Evolutionary conservation across 1,284 basidiomycete species (phyloP).

Genomic region (Hymenochaete sp.): DNA sequence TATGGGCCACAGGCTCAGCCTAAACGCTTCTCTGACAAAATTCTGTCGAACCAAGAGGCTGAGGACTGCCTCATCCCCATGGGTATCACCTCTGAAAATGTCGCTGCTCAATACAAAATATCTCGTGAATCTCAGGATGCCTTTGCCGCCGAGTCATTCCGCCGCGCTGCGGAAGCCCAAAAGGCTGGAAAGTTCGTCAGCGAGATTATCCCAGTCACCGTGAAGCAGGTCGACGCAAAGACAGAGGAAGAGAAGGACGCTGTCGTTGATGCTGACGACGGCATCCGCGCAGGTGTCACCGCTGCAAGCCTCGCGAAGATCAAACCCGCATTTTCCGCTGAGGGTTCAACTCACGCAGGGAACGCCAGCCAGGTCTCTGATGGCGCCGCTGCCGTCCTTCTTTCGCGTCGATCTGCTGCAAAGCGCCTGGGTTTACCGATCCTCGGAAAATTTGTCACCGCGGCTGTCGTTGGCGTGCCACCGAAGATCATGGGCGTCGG

Average conservation of each 20-base stretch:
- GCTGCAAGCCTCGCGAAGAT: constrained; percentile 80
- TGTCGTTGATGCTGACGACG: constrained; percentile 84
- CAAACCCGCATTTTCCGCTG: constrained; percentile 87
- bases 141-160: constrained; percentile 82
- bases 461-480: constrained; percentile 75
- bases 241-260: constrained; percentile 74
- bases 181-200: constrained; percentile 86
- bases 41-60: constrained; percentile 73
- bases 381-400: constrained; percentile 90
- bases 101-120: constrained; percentile 72
- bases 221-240: constrained; percentile 75
- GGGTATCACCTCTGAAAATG: constrained; percentile 97
- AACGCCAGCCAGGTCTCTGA: constrained; percentile 97
- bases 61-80: constrained; percentile 93
- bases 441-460: constrained; percentile 84
- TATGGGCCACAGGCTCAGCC: constrained; percentile 69
- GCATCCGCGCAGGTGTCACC: constrained; percentile 88
- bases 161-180: constrained; percentile 81
- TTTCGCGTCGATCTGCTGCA: constrained; percentile 80
- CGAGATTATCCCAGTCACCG: constrained; percentile 85
- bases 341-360: constrained; percentile 87
- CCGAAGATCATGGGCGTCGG: constrained; percentile 89
- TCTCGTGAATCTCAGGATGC: constrained; percentile 72
- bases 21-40: constrained; percentile 70
- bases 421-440: constrained; percentile 87